Conservation (phyloP, 208 protist genomes). For the Trichomonas vaginalis region DNA sequence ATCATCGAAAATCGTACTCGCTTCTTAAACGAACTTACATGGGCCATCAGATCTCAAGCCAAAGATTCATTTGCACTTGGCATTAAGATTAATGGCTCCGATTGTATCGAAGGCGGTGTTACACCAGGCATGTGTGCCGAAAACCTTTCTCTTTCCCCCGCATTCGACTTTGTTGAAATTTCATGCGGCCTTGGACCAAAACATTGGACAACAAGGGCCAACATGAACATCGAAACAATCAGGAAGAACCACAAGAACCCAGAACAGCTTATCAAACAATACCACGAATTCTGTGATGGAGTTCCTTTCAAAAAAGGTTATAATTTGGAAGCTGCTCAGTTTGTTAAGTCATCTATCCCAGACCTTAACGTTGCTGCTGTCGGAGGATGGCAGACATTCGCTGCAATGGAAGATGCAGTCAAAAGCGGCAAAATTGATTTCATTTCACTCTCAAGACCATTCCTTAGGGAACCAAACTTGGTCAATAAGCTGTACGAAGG, state of each 20-base stretch:
- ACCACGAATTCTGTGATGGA: not conserved
- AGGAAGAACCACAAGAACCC: not conserved
- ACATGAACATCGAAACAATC: not conserved
- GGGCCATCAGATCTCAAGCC: not conserved
- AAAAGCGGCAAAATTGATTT: not conserved
- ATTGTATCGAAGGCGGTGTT: not conserved
- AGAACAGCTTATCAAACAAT: not conserved
- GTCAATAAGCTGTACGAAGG: not conserved
- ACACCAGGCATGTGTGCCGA: not conserved
- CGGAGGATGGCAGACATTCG: not conserved
- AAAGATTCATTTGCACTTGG: not conserved
- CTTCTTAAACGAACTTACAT: not conserved
- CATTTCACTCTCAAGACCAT: not conserved
- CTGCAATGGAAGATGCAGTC: not conserved
- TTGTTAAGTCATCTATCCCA: not conserved
- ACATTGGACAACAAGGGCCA: not conserved
- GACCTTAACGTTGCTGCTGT: not conserved
- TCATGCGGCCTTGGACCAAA: not conserved
- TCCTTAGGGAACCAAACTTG: not conserved
- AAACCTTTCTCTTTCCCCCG: not conserved
- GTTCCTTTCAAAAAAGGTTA: not conserved
- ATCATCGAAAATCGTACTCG: not conserved
- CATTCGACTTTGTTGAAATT: not conserved
- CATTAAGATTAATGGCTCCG: not conserved
- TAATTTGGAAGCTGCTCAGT: not conserved